These are phyloP conservation scores for Aspergillus eucalypticola DNA, from an alignment of 2,329 filamentous ascomycete genomes.

Conservation along the genomic window DNA sequence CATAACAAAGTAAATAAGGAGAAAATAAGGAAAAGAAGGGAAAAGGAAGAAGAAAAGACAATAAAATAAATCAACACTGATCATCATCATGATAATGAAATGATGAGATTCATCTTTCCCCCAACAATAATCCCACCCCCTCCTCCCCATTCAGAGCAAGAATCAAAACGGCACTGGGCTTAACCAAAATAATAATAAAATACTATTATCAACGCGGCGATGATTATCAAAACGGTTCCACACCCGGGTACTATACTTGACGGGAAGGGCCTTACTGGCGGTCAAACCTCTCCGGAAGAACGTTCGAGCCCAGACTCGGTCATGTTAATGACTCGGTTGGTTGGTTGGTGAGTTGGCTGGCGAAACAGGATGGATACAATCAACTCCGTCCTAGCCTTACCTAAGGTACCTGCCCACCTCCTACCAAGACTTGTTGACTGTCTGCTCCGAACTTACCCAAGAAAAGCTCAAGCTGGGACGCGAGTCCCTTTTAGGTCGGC, in stretches of 20 bases:
- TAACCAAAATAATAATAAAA: constrained; percentile 11
- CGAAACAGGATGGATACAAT: constrained; percentile 8
- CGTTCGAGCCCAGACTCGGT: constrained; percentile 23
- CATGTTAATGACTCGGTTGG: constrained; percentile 15
- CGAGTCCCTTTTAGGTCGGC: background rate
- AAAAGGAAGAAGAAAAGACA: too few species aligned
- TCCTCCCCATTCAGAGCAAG: background rate
- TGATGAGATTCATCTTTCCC: background rate
- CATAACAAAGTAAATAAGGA: too few species aligned
- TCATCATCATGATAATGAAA: background rate
- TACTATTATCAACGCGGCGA: constrained; percentile 5
- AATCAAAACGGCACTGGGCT: background rate
- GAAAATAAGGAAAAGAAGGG: too few species aligned
- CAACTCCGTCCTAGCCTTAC: background rate
- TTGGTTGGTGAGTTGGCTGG: constrained; percentile 9
- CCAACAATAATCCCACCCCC: too few species aligned
- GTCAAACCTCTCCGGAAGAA: constrained; percentile 22
- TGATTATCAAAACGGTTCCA: constrained; percentile 24
- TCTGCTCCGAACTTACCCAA: background rate
- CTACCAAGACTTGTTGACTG: background rate
- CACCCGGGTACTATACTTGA: constrained; percentile 19
- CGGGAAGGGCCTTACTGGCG: constrained; percentile 21
- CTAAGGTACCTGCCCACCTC: background rate
- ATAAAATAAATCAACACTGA: background rate
- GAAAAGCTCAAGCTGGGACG: background rate